Conservation (phyloP, 805 yeast genomes). For the Yamadazyma ubonensis region DNA sequence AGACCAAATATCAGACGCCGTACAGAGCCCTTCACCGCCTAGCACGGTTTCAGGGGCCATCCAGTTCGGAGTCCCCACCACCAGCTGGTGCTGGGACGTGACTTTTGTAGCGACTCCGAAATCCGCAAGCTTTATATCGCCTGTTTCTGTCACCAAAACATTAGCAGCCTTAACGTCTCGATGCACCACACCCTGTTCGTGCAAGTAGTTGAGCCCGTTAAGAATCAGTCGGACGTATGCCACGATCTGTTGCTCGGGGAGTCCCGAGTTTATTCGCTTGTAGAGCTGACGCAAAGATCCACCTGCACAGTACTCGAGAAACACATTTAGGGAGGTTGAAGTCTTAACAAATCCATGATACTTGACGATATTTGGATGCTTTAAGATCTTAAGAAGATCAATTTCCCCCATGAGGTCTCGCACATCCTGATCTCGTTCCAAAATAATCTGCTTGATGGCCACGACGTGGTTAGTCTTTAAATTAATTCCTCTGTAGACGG, state of each 20-base stretch:
- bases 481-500: slow-evolving; percentile 76
- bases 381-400: slow-evolving; percentile 59
- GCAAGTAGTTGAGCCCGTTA: slow-evolving; percentile 61
- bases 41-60: slow-evolving; percentile 96
- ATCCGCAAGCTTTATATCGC: slow-evolving; percentile 84
- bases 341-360: slow-evolving; percentile 67
- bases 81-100: slow-evolving; percentile 38
- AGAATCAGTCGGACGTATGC: slow-evolving; percentile 54
- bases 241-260: slow-evolving; percentile 55
- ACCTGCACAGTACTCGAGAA: slow-evolving; percentile 60
- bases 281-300: slow-evolving; percentile 62
- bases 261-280: slow-evolving; percentile 46
- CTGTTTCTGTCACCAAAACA: slow-evolving; percentile 62
- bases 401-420: slow-evolving; percentile 62
- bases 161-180: slow-evolving; percentile 95
- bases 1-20: slow-evolving; percentile 91
- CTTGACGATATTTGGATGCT: slow-evolving; percentile 66
- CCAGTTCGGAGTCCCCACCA: slow-evolving; percentile 93
- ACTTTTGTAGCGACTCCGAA: slow-evolving; percentile 88
- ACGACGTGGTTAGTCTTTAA: slow-evolving; percentile 62
- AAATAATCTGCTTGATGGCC: slow-evolving; percentile 77
- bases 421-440: slow-evolving; percentile 49
- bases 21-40: slow-evolving; percentile 75
- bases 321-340: slow-evolving; percentile 50
- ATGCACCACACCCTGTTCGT: slow-evolving; percentile 72